Evolutionary conservation across 1,284 basidiomycete genomes (phyloP).

Genomic region (Tilletiaria anomala): DNA sequence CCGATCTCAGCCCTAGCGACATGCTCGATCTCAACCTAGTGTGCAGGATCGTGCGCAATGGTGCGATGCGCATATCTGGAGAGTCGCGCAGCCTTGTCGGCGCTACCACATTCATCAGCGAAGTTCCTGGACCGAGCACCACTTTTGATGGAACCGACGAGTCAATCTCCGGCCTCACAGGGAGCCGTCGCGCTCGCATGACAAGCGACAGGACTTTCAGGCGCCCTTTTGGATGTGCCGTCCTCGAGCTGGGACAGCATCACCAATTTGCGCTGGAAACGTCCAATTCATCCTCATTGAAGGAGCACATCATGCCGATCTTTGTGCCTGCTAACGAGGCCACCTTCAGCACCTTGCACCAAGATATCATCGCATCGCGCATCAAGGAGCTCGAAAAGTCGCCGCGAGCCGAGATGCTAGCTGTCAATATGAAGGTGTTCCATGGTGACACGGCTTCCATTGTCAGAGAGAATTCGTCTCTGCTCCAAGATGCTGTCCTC

Average conservation of each 20-base stretch:
- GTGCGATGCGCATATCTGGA: constrained; percentile 58
- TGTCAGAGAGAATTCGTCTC: constrained; percentile 66
- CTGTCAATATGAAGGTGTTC: constrained; percentile 78
- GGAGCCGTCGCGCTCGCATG: constrained; percentile 17
- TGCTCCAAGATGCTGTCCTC: constrained; percentile 67
- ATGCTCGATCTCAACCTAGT: constrained; percentile 46
- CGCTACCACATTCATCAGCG: too few relatives aligned
- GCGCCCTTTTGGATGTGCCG: constrained; percentile 83
- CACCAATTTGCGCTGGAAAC: constrained; percentile 49
- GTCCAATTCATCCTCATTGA: constrained; percentile 15
- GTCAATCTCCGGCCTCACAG: neutral
- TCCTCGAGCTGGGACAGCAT: constrained; percentile 62
- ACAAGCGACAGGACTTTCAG: constrained; percentile 46
- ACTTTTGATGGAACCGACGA: too few relatives aligned
- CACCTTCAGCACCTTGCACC: constrained; percentile 80
- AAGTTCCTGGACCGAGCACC: too few relatives aligned
- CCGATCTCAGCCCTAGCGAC: constrained; percentile 70
- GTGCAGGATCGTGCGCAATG: constrained; percentile 77
- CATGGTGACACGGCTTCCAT: constrained; percentile 63
- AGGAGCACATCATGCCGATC: constrained; percentile 77
- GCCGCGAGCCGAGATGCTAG: constrained; percentile 67
- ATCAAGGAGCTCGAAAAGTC: constrained; percentile 71
- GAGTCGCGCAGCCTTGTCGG: constrained; percentile 37
- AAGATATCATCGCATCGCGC: constrained; percentile 75
- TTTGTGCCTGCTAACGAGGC: constrained; percentile 66